A percentile compares a stretch with the other conserved stretches of the same genome.
Evolutionary conservation across 148 eudicot species (phyloP).

Genomic region (Bassia scoparia): DNA sequence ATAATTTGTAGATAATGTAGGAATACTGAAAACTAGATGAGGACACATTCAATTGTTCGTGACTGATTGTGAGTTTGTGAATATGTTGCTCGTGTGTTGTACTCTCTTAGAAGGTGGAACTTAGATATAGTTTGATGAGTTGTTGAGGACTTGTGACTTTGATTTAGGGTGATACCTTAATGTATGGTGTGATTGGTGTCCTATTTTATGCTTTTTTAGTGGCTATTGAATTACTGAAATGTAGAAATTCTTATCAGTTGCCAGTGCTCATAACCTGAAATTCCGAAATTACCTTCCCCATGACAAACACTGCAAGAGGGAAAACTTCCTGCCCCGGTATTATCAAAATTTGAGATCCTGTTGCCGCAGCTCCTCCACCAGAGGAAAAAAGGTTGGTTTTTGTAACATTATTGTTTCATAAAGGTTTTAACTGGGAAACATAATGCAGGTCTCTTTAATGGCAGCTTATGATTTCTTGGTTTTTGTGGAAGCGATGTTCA

Average conservation of each 20-base stretch:
- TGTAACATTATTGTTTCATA: not conserved
- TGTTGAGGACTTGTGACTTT: not conserved
- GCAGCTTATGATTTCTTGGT: not conserved
- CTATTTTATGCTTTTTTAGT: not conserved
- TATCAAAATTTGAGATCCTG: constrained; percentile 96
- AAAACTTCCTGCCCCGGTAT: constrained; percentile 73
- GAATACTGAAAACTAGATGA: not conserved
- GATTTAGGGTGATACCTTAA: not conserved
- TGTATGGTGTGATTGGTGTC: not conserved
- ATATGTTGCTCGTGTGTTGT: too few relatives aligned
- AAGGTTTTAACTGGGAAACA: constrained; percentile 14
- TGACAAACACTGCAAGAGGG: constrained; percentile 97
- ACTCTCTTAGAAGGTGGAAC: too few relatives aligned
- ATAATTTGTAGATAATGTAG: not conserved
- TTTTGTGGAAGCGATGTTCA: not conserved
- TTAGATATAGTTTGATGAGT: too few relatives aligned
- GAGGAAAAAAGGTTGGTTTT: constrained; percentile 70
- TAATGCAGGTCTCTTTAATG: not conserved
- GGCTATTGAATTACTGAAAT: not conserved
- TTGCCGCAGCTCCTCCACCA: constrained; percentile 51
- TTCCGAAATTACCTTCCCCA: constrained; percentile 97
- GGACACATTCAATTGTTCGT: not conserved
- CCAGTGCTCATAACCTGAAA: constrained; percentile 65
- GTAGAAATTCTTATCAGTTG: constrained; percentile 13
- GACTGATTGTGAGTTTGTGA: not conserved